Conservation (phyloP, 2,329 filamentous ascomycete species). For the Fusarium agapanthi region DNA sequence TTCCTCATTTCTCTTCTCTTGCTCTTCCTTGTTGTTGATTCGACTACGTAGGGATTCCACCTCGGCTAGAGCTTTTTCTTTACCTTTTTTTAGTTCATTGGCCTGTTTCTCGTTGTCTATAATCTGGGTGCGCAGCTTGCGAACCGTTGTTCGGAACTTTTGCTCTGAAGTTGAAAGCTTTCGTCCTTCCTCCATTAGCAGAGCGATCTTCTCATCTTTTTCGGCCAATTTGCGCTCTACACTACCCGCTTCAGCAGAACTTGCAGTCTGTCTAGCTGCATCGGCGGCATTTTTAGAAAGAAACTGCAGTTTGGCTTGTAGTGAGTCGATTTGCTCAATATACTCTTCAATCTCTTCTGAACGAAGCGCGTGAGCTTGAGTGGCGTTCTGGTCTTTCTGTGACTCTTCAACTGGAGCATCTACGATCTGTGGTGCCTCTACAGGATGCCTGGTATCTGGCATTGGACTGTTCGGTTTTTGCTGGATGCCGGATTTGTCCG, state of each 20-base stretch:
- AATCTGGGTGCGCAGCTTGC: constrained; percentile 76
- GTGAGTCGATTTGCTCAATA: constrained; percentile 87
- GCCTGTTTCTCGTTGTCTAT: constrained; percentile 72
- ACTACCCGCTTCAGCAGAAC: constrained; percentile 70
- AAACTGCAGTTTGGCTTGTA: constrained; percentile 91
- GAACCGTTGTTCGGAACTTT: constrained; percentile 83
- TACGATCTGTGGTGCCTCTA: background rate
- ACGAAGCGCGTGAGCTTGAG: constrained; percentile 52
- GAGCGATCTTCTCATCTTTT: constrained; percentile 88
- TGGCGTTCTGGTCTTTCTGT: constrained; percentile 31
- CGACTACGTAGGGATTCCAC: constrained; percentile 56
- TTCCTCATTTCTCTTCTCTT: constrained; percentile 63
- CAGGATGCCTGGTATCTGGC: background rate
- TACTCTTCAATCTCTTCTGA: constrained; percentile 86
- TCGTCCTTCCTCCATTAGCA: constrained; percentile 91
- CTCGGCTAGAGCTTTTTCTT: constrained; percentile 67
- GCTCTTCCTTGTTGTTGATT: constrained; percentile 59
- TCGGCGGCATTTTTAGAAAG: constrained; percentile 82
- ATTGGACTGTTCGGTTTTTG: background rate
- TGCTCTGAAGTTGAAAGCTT: constrained; percentile 87
- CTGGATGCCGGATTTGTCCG: background rate
- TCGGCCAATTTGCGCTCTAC: constrained; percentile 83
- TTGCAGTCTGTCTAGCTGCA: constrained; percentile 73
- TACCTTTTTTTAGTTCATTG: constrained; percentile 65
- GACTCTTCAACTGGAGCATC: background rate